These are phyloP conservation scores for Quercus berberidifolia DNA, from an alignment of 306 rosid genomes.

Conservation along the genomic window DNA sequence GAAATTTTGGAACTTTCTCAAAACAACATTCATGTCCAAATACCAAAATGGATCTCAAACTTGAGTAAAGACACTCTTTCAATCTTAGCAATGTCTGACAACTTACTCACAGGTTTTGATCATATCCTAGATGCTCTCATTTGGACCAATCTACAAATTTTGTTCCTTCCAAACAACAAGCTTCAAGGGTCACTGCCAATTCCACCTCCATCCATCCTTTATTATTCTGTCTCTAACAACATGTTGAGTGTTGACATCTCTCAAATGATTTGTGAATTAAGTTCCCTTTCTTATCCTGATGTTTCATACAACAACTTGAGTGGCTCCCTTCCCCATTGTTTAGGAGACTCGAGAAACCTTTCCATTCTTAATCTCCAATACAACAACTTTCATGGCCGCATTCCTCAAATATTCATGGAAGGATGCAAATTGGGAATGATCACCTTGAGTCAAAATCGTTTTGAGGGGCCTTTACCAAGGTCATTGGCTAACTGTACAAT, in stretches of 20 bases:
- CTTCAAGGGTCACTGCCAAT: neutral
- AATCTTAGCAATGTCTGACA: no score
- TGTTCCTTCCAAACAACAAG: neutral
- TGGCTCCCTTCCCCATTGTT: neutral
- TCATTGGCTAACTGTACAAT: neutral
- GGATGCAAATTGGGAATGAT: neutral
- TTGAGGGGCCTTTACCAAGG: neutral
- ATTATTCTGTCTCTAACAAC: neutral
- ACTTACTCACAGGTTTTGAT: neutral
- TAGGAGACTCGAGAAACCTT: no score
- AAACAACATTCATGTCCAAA: no score
- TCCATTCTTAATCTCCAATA: neutral
- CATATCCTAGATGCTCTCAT: neutral
- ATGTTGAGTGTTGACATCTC: neutral
- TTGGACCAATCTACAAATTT: no score
- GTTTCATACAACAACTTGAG: neutral
- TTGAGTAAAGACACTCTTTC: no score
- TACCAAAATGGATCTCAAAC: no score
- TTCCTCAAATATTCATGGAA: neutral
- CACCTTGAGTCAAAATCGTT: rapidly evolving
- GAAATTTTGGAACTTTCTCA: no score
- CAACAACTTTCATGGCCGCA: neutral
- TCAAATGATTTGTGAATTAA: neutral
- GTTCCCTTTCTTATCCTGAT: neutral
- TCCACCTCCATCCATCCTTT: neutral